Evolutionary conservation across 352 stramenopile species (phyloP).

Genomic region (Globisporangium cylindrosporum): DNA sequence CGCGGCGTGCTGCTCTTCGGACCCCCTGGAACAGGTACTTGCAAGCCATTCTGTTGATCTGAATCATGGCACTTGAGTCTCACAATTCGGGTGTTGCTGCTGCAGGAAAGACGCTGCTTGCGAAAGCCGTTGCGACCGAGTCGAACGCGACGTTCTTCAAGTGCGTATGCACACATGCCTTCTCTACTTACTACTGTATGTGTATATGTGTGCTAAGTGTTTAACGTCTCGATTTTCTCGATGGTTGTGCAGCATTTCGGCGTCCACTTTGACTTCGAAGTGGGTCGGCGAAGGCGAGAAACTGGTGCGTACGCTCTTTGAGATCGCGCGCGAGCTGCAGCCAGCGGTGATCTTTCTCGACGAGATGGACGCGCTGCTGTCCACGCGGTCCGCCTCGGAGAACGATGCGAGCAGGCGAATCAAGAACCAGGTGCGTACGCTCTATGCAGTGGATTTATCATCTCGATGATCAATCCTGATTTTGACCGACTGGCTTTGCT

Average conservation of each 20-base stretch:
- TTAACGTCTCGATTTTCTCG: not conserved
- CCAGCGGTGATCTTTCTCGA: constrained; percentile 89
- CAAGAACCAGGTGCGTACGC: constrained; percentile 77
- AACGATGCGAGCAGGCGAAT: constrained; percentile 86
- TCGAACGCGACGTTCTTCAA: constrained; percentile 86
- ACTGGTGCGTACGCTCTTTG: constrained; percentile 92
- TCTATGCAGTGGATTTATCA: not conserved
- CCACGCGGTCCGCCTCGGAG: constrained; percentile 67
- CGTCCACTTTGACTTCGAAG: constrained; percentile 87
- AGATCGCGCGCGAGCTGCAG: constrained; percentile 83
- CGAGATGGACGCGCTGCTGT: constrained; percentile 86
- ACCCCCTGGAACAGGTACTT: constrained; percentile 67
- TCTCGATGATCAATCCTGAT: not conserved
- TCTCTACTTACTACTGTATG: not conserved
- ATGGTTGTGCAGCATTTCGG: constrained; percentile 64
- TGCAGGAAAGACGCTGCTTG: constrained; percentile 78
- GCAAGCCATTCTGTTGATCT: not conserved
- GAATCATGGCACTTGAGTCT: not conserved
- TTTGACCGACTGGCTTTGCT: not conserved
- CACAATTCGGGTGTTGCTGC: not conserved
- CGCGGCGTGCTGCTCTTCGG: constrained; percentile 80
- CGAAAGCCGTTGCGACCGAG: constrained; percentile 80
- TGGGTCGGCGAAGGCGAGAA: constrained; percentile 94
- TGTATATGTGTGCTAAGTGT: not conserved
- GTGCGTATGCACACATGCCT: constrained; percentile 21